phyloP scores from a whole-genome alignment of 441 rosid species.

The Dalechampia spathulata region DNA sequence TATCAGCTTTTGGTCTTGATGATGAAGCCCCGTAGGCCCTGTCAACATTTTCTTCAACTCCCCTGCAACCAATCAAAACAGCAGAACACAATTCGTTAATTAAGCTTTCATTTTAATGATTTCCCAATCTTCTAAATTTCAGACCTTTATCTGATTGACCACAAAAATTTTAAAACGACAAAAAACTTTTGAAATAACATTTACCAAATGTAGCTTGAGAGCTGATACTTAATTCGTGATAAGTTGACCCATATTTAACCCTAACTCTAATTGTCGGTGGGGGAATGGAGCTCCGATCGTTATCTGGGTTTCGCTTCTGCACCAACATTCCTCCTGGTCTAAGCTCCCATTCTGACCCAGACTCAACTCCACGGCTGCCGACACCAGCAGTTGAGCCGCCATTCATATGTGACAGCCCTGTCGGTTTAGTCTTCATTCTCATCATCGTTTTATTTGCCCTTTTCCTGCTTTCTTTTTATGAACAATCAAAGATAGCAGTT shows the following conservation, averaged over 20 bases:
- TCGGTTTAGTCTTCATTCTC: conserved; percentile 55
- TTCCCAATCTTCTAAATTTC: too few species aligned
- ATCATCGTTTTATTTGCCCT: conserved; percentile 39
- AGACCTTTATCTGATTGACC: too few species aligned
- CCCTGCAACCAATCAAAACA: conserved; percentile 38
- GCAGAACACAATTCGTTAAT: too few species aligned
- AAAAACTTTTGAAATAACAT: too few species aligned
- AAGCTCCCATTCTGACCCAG: conserved; percentile 73
- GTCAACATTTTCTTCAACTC: conserved; percentile 87
- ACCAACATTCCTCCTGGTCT: conserved; percentile 98
- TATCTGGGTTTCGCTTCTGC: conserved; percentile 73
- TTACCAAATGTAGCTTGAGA: conserved; percentile 93
- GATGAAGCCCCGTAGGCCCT: conserved; percentile 85
- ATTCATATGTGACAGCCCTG: conserved; percentile 36
- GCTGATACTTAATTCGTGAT: conserved; percentile 70
- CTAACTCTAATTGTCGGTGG: conserved; percentile 85
- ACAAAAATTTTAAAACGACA: too few species aligned
- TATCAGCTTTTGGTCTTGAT: conserved; percentile 82
- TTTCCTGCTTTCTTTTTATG: too few species aligned
- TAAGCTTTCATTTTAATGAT: too few species aligned
- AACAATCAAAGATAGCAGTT: too few species aligned
- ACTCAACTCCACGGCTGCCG: conserved; percentile 16
- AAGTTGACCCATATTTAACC: conserved; percentile 75
- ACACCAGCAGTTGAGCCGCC: too few species aligned
- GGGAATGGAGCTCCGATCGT: conserved; percentile 53